phyloP scores from a whole-genome alignment of 495 filamentous ascomycete species.

The Tuber brumale region DNA sequence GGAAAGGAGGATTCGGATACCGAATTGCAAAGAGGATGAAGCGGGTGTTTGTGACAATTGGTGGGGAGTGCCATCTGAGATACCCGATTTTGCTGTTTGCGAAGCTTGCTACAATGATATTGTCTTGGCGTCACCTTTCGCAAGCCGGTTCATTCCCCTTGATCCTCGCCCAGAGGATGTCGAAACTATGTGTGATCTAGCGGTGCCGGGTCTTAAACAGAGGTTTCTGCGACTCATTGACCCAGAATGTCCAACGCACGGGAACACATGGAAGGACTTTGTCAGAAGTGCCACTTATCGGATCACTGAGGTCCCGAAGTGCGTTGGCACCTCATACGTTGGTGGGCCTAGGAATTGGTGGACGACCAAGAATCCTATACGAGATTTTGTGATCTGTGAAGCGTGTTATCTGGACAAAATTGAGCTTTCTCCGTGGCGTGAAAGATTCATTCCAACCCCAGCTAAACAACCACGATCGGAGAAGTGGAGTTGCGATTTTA shows the following conservation, averaged over 20 bases:
- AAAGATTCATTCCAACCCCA: not conserved
- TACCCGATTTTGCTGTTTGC: not conserved
- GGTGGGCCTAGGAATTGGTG: constrained; percentile 1
- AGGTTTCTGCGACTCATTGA: not conserved
- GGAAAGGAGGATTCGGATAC: not conserved
- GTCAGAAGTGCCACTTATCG: constrained; percentile 5
- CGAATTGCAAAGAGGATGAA: not conserved
- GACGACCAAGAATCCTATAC: not conserved
- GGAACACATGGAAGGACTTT: constrained; percentile 2
- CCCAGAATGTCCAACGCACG: not conserved
- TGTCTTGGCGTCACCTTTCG: not conserved
- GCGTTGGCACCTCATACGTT: not conserved
- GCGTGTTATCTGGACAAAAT: not conserved
- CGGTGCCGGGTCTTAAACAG: not conserved
- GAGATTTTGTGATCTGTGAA: not conserved
- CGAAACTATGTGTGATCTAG: not conserved
- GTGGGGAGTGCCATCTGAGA: not conserved
- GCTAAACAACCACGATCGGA: not conserved
- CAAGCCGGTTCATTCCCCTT: not conserved
- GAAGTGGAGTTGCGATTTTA: not conserved
- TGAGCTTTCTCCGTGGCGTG: not conserved
- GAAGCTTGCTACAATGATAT: not conserved
- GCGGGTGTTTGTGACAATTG: not conserved
- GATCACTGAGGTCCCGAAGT: constrained; percentile 1
- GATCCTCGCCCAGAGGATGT: not conserved